Base-by-base conservation (phyloP, 176 grass and related monocot species). In the Oropetium thomaeum region DNA sequence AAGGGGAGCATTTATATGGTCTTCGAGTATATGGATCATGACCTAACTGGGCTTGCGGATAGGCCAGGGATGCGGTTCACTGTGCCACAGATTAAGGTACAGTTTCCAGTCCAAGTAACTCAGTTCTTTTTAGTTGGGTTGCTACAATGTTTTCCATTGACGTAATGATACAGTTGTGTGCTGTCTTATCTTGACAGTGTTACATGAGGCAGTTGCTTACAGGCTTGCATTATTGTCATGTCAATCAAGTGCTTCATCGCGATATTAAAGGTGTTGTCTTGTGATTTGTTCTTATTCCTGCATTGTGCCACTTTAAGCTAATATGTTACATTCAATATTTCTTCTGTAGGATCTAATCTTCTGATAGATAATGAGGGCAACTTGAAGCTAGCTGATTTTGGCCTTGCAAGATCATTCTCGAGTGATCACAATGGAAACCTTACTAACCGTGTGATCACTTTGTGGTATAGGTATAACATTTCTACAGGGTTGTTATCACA, bases 201-300 rank as follows among this genome's bases (percentile, higher is more conserved):
- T 98, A 98, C 79, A 98, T 98, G 91, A 92, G 73, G 81, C 96
- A 98, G 59, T 87, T 99, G 66, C 89, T 99, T 49, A 99, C 96
- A 10, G 96, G 96, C 32, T 82, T 99, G 64, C 79, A 92, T 61
- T 99, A 95, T 90, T 99, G 96, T 49, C 96, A 99, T 82, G 76
- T 92, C 44, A 92, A 99, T 67, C 86, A 94, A 86, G 96, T 98
- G 44, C 84, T 98, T 20, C 96, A 98, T 87, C 87, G 96, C 55
- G 96, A 98, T 71, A 98, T 98, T 83, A 98, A 98, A 87, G 91
- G 96, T 94, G 17, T 41, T 51, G 3, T 30, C 42, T 45, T 62
- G 11, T 7, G 8, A 2, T 13, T 51, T 45, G 71, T 33, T 23
- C 13, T 25, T 37, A 33, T 54, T 13, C 25, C 5, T 27, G 8